A percentile compares a stretch with the other conserved stretches of the same genome.
These are phyloP conservation scores for Paraphaeosphaeria minitans DNA, from an alignment of 2,329 filamentous ascomycete species.

Conservation along the genomic window DNA sequence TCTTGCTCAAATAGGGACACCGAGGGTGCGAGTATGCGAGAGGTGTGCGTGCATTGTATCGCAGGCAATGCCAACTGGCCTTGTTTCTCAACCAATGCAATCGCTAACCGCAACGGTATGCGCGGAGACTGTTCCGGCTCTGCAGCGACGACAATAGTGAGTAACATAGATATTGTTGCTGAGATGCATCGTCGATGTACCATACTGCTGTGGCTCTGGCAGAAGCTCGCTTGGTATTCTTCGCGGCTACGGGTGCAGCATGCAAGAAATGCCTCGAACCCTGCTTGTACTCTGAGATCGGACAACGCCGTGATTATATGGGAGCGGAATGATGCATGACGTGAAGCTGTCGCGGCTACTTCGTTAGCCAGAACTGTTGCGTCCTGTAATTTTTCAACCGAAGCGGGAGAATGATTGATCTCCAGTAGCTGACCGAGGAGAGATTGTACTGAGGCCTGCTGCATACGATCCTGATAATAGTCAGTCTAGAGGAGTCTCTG, in stretches of 20 bases:
- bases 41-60: constrained; percentile 26
- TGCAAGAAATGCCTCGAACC: constrained; percentile 26
- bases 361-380: constrained; percentile 23
- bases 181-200: constrained; percentile 25
- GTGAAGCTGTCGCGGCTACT: constrained; percentile 19
- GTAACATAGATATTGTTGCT: constrained; percentile 35
- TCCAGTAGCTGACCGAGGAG: constrained; percentile 25
- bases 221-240: constrained; percentile 10
- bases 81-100: constrained; percentile 37
- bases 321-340: constrained; percentile 21
- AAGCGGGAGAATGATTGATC: constrained; percentile 14
- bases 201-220: constrained; percentile 19
- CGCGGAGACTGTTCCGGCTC: constrained; percentile 19
- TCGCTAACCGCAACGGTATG: constrained; percentile 24
- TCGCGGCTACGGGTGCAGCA: not conserved
- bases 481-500: not conserved
- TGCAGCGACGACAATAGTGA: constrained; percentile 29
- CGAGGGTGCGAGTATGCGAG: constrained; percentile 2
- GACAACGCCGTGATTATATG: constrained; percentile 32
- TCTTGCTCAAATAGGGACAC: constrained; percentile 46
- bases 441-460: constrained; percentile 18
- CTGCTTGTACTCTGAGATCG: constrained; percentile 29
- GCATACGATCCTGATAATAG: constrained; percentile 25
- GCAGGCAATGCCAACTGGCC: constrained; percentile 19
- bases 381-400: constrained; percentile 16